phyloP scores from a whole-genome alignment of 2,329 filamentous ascomycete species.

The Dactylellina leptospora region DNA sequence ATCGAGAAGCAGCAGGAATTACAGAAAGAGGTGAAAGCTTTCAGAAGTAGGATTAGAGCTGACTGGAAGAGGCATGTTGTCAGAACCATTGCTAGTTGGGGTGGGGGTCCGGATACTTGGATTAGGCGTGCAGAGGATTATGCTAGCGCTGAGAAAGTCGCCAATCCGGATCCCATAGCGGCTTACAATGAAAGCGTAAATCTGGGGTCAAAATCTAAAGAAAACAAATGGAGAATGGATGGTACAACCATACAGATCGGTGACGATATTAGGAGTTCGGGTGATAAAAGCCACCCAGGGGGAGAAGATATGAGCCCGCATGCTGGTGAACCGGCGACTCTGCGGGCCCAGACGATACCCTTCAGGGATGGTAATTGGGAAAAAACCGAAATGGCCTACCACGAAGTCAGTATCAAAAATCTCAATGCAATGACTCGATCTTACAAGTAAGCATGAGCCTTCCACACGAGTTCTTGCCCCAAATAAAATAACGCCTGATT shows the following conservation, averaged over 20 bases:
- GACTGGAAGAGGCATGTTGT: conserved; percentile 89
- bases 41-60: conserved; percentile 76
- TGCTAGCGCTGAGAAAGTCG: conserved; percentile 75
- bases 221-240: conserved; percentile 34
- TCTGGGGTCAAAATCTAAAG: conserved; percentile 7
- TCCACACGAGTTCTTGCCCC: not conserved
- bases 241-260: conserved; percentile 58
- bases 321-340: conserved; percentile 55
- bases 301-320: not conserved
- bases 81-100: conserved; percentile 77
- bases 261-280: conserved; percentile 56
- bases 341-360: too few relatives aligned
- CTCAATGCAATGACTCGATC: conserved; percentile 82
- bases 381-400: conserved; percentile 75
- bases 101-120: conserved; percentile 78
- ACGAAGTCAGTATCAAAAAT: conserved; percentile 76
- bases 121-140: conserved; percentile 75
- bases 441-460: conserved; percentile 71
- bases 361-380: conserved; percentile 85
- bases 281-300: not conserved
- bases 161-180: conserved; percentile 70
- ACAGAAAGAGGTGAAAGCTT: conserved; percentile 72
- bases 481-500: not conserved
- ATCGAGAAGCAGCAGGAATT: conserved; percentile 98
- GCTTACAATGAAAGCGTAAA: conserved; percentile 57